Conservation (phyloP, 2,329 filamentous ascomycete species). For the Zymoseptoria pseudotritici region DNA sequence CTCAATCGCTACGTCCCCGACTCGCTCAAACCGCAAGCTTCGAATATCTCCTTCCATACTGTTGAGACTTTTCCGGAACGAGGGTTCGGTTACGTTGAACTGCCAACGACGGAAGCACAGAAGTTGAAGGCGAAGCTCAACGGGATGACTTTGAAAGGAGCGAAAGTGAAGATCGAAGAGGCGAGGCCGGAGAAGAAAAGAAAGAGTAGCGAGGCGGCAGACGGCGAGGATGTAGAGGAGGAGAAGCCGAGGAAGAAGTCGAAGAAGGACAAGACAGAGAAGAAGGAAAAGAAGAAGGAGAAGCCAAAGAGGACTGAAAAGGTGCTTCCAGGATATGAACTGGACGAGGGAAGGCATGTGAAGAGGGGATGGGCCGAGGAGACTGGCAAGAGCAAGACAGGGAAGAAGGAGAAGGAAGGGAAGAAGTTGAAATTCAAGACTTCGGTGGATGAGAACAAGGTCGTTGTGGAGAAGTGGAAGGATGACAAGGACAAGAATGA, state of each 20-base stretch:
- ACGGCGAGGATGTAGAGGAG: slow-evolving; percentile 27
- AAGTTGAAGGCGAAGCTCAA: slow-evolving; percentile 87
- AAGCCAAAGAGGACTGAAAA: slow-evolving; percentile 38
- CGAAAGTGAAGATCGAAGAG: slow-evolving; percentile 76
- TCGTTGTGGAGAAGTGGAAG: slow-evolving; percentile 59
- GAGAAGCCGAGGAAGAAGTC: slow-evolving; percentile 38
- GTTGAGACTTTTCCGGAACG: slow-evolving; percentile 84
- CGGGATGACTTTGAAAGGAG: slow-evolving; percentile 74
- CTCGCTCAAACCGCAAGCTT: slow-evolving; percentile 57
- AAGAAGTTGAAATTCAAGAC: slow-evolving; percentile 82
- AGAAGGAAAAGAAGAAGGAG: slow-evolving; percentile 49
- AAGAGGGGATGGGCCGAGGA: slow-evolving; percentile 81
- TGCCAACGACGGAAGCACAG: slow-evolving; percentile 76
- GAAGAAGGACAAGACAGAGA: slow-evolving; percentile 48
- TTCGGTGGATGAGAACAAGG: slow-evolving; percentile 51
- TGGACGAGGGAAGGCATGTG: slow-evolving; percentile 68
- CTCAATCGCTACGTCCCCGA: slow-evolving; percentile 64
- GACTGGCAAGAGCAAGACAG: slow-evolving; percentile 27
- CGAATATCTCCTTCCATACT: slow-evolving; percentile 80
- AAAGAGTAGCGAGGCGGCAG: slow-evolving; percentile 27
- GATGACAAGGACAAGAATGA: slow-evolving; percentile 57
- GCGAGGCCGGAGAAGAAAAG: slow-evolving; percentile 59
- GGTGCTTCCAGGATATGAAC: slow-evolving; percentile 59
- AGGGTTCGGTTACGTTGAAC: slow-evolving; percentile 80
- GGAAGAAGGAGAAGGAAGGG: slow-evolving; percentile 53